Evolutionary conservation across 139 green algal species (phyloP).

Genomic region (Micractinium conductrix): DNA sequence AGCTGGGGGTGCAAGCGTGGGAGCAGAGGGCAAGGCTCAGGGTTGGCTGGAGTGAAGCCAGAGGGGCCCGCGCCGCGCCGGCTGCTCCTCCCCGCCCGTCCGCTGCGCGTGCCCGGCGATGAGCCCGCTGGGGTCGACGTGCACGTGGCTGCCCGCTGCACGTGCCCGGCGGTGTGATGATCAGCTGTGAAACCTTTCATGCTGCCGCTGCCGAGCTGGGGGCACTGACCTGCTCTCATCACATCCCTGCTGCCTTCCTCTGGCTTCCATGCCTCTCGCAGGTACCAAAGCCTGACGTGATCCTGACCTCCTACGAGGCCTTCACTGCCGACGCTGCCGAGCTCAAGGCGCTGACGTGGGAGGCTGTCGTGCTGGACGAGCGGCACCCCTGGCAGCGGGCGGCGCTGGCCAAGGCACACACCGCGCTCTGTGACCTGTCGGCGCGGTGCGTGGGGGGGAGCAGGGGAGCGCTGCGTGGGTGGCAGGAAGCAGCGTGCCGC

Average conservation of each 20-base stretch:
- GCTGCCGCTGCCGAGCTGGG: no score
- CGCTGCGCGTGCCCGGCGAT: background rate
- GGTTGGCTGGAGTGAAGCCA: background rate
- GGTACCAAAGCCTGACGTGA: slow-evolving; percentile 78
- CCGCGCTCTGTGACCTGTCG: slow-evolving; percentile 45
- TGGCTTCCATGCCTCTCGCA: slow-evolving; percentile 4
- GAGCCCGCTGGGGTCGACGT: no score
- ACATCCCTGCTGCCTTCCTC: background rate
- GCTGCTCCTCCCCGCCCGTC: background rate
- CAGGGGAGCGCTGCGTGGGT: background rate
- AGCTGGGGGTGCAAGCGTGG: no score
- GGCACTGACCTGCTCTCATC: no score
- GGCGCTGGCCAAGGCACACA: slow-evolving; percentile 55
- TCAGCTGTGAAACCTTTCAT: no score
- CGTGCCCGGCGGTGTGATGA: no score
- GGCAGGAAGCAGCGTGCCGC: background rate
- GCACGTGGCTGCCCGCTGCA: no score
- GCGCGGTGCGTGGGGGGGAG: slow-evolving; percentile 4
- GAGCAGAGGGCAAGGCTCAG: no score
- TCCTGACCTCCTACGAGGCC: slow-evolving; percentile 76
- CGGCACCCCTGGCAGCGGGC: slow-evolving; percentile 54
- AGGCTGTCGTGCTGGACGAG: slow-evolving; percentile 75
- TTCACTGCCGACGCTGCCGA: slow-evolving; percentile 54
- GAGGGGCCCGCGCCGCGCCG: background rate
- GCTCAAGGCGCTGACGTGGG: slow-evolving; percentile 70